Conservation (phyloP, 805 yeast species). For the Hanseniaspora singularis region DNA sequence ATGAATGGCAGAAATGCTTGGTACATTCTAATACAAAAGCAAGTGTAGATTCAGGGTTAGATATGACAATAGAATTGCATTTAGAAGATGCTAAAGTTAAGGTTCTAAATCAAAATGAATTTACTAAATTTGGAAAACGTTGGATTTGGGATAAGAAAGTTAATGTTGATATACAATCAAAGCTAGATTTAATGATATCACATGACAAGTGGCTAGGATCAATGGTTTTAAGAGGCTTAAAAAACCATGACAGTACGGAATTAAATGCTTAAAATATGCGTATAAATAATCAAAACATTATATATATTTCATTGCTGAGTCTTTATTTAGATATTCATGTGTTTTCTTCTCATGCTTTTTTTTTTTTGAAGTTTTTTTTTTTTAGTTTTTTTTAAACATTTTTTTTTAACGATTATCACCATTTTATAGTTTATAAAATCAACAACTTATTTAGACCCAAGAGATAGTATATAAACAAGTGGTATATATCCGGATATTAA, state of each 20-base stretch:
- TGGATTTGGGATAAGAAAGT: slow-evolving; percentile 11
- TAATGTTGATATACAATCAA: slow-evolving; percentile 1
- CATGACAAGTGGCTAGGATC: slow-evolving; percentile 14
- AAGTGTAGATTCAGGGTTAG: neutral
- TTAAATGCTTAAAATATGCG: neutral
- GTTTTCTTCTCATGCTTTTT: no score
- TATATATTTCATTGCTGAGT: no score
- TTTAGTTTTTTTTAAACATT: no score
- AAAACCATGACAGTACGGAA: slow-evolving; percentile 6
- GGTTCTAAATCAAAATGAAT: slow-evolving; percentile 8
- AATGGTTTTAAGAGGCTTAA: slow-evolving; percentile 8
- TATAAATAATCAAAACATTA: neutral
- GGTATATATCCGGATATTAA: no score
- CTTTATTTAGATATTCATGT: no score
- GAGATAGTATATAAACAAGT: no score
- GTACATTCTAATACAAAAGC: neutral
- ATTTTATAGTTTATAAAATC: no score
- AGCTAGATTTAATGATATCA: slow-evolving; percentile 9
- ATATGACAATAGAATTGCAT: slow-evolving; percentile 6
- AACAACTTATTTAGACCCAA: no score
- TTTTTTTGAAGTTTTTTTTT: no score
- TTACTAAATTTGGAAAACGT: slow-evolving; percentile 12
- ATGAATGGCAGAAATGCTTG: slow-evolving; percentile 11
- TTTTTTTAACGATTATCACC: no score
- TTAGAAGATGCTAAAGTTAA: slow-evolving; percentile 10